phyloP scores from a whole-genome alignment of 176 grass and related monocot genomes.

The Phragmites australis region DNA sequence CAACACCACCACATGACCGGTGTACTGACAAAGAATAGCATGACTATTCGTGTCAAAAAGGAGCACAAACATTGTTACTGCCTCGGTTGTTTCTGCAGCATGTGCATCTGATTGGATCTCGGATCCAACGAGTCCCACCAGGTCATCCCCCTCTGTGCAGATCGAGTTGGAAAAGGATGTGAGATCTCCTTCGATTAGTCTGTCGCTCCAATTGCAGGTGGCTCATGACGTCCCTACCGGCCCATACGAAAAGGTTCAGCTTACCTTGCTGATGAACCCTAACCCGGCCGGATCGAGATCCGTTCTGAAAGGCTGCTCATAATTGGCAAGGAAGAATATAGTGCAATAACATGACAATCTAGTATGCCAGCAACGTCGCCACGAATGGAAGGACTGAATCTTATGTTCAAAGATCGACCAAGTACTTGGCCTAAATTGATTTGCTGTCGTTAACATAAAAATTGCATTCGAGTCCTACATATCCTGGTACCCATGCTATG shows the following conservation, averaged over 20 bases:
- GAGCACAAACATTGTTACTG: background rate
- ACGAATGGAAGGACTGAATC: background rate
- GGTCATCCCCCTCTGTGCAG: background rate
- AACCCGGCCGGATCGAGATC: constrained; percentile 22
- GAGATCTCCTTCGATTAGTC: background rate
- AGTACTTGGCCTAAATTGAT: background rate
- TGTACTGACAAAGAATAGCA: no score
- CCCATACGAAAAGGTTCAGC: constrained; percentile 22
- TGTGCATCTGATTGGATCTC: background rate
- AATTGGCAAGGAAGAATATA: constrained; percentile 1
- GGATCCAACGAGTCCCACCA: background rate
- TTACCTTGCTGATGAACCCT: background rate
- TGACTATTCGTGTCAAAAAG: no score
- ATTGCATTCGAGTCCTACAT: background rate
- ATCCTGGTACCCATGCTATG: background rate
- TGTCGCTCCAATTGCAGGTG: no score
- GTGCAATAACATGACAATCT: constrained; percentile 10
- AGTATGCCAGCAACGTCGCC: background rate
- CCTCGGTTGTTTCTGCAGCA: background rate
- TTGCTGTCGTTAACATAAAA: background rate
- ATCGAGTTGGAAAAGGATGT: background rate
- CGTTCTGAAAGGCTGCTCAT: constrained; percentile 18
- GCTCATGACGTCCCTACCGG: background rate
- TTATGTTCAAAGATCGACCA: background rate
- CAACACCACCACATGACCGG: no score